Base-by-base conservation (phyloP, 1,284 basidiomycete species). In the Tetrapyrgos nigripes region DNA sequence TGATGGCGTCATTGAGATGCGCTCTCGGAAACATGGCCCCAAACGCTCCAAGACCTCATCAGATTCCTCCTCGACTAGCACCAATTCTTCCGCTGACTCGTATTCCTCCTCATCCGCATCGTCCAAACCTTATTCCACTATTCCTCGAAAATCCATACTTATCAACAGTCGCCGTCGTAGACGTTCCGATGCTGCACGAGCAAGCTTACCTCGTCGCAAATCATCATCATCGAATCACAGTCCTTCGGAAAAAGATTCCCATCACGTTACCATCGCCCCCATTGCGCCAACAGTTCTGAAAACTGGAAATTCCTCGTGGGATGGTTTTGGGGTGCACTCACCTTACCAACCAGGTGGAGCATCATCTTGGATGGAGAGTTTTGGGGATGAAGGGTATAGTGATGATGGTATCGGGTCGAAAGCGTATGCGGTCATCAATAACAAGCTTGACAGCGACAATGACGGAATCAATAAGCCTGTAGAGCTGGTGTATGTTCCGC, bases 241-340 rank as follows among this genome's bases (percentile, higher is more conserved):
- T 44, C 44, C 37, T 24, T 40, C 47, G n/a, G 45, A 49, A n/a
- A 57, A 49, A n/a, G 50, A 57, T 28, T 24, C 40, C 21, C 79
- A 82, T 44, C 84, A 89, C 58, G 82, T 94, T 62, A 97, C 95
- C 4, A 99, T 98, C 63, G 96, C 95, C 13, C 92, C 94, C 48
- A 96, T 99, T 63, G 92, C 96, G 0, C 97, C 97, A 1, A 96
- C 97, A 1, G 85, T 93, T 47, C 83, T 99, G 66, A 99, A 98
- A 80, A 94, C 92, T 24, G 83, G 80, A 0, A 82, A 79, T 9
- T 81, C 84, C 55, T 76, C 80, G 17, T 73, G 72, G 62, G 74
- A 70, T 29, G 72, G 71, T 46, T 64, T 66, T 66, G 31, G 61
- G 53, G 24, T 63, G 14, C 65, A 31, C 50, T 70, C 28, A 57